Percentiles rank a stretch among this genome's conserved stretches.
Evolutionary conservation across 139 green algal species (phyloP).

Genomic region (Chlorella sp.): DNA sequence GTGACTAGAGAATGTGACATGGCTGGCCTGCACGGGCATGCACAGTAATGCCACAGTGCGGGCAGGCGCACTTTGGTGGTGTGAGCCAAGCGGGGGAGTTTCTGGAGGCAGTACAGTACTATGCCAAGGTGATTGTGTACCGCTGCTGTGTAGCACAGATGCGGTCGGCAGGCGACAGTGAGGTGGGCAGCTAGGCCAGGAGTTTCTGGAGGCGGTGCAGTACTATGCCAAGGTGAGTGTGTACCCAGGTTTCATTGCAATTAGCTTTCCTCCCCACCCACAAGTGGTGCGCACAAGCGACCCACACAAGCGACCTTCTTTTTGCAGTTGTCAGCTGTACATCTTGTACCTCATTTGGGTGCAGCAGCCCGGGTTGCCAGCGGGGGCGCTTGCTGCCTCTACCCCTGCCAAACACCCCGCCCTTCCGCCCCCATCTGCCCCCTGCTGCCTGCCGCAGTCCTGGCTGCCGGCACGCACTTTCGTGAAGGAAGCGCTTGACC

Average conservation of each 20-base stretch:
- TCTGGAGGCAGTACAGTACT: conserved; percentile 65
- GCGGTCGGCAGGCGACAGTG: too few relatives aligned
- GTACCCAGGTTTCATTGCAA: too few relatives aligned
- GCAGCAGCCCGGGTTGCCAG: too few relatives aligned
- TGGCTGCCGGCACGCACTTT: conserved; percentile 90
- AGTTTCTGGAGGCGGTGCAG: conserved; percentile 80
- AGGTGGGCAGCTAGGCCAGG: too few relatives aligned
- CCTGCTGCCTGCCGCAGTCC: conserved; percentile 4
- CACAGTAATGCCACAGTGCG: too few relatives aligned
- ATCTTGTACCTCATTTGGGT: too few relatives aligned
- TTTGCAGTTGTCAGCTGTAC: too few relatives aligned
- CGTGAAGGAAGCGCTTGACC: conserved; percentile 67
- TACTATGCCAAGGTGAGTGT: conserved; percentile 57
- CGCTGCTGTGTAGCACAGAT: too few relatives aligned
- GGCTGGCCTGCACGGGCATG: not conserved
- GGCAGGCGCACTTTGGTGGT: conserved; percentile 45
- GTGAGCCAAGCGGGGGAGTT: conserved; percentile 67
- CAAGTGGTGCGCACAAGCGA: too few relatives aligned
- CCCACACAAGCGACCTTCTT: too few relatives aligned
- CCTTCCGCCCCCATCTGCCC: not conserved
- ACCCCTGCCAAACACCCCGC: not conserved
- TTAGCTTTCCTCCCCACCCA: too few relatives aligned
- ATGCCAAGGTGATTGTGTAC: conserved; percentile 35
- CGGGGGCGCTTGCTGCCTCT: too few relatives aligned
- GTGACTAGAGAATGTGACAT: not conserved